Base-by-base conservation (phyloP, 2,329 filamentous ascomycete species). In the Epichloe bromicola region DNA sequence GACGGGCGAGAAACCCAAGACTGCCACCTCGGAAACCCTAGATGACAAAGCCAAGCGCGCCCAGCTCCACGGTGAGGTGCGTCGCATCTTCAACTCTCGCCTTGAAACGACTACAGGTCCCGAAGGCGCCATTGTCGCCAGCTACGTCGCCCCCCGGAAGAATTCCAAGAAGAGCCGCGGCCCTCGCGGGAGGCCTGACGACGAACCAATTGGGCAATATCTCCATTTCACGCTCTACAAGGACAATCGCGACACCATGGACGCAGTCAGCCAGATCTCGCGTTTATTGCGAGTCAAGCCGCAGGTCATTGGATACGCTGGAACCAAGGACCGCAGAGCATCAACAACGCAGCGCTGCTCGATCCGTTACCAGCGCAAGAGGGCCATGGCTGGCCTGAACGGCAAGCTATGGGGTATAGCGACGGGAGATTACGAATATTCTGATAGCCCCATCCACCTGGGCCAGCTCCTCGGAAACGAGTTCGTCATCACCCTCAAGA, bases 241-340 rank as follows among this genome's bases (percentile, higher is more conserved):
- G 70, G 90, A 95, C 70, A 96, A 96, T 70, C 90, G 91, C 63
- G 90, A 96, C 63, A 96, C 90, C 1, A 94, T 95, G 86, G 90
- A 96, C 59, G 84, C 88, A 0, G 75, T 94, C 49, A 83, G 80
- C 49, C 87, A 85, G 60, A 76, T 96, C 40, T 80, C 83, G 1
- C 84, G 84, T 42, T 77, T 85, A 56, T 69, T 95, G 55, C 86
- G 84, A 62, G 73, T 86, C 56, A 89, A 86, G 63, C 74, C 78
- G 26, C 86, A 90, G 58, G 76, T 80, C 52, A 91, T 95, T 59
- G 73, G 72, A 44, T 80, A 79, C 50, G 88, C 90, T 3, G 90
- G 90, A 8, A 96, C 89, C 53, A 96, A 96, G 67, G 90, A 96
- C 63, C 80, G 88, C 45, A 82, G 90, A 56, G 90, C 86, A 23